Base-by-base conservation (phyloP, 1,139 yeast genomes). In the Arxiozyma telluris region DNA sequence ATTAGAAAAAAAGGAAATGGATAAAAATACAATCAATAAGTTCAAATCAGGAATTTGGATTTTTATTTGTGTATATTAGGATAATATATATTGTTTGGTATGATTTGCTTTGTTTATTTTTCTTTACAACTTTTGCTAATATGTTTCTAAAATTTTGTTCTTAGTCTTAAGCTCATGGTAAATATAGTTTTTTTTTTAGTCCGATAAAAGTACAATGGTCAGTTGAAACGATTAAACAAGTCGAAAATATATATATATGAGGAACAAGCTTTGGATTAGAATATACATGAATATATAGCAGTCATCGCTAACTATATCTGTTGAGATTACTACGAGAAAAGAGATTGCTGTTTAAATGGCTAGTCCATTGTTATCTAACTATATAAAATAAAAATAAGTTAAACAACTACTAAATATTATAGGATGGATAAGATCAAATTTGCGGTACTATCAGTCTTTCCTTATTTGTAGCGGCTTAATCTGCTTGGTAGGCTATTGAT, bases 401-500 rank as follows among this genome's bases (percentile, higher is more conserved):
- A 34, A 34, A 34, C 12, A 15, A 34, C 39, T 34, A 34, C 6
- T 34, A 34, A 34, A n/a, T 34, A 34, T 34, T 34, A 15, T 34
- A 15, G 9, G n/a, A 25, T 23, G 23, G 18, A 45, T 30, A 27
- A 44, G 30, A 21, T 27, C 12, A 15, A 44, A 44, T 8, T 18
- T 27, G 22, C 1, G 17, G 15, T 18, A 21, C 11, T 12, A n/a
- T 23, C 11, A 5, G 5, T 11, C 27, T 9, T 21, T 20, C 7
- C 39, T 41, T 61, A 51, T 61, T 61, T 48, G 44, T 64, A 64
- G 27, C 67, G 62, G 53, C 66, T 64, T 38, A 57, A 59, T 54
- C 58, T 63, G 47, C 64, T 63, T 20, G 68, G 66, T 46, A 62
- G 51, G 58, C 68, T 64, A 17, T 58, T 62, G 38, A 62, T 54